Percentiles rank a stretch among this genome's conserved stretches.
Conservation (phyloP, 352 stramenopile genomes). For the Globisporangium echinulatum region DNA sequence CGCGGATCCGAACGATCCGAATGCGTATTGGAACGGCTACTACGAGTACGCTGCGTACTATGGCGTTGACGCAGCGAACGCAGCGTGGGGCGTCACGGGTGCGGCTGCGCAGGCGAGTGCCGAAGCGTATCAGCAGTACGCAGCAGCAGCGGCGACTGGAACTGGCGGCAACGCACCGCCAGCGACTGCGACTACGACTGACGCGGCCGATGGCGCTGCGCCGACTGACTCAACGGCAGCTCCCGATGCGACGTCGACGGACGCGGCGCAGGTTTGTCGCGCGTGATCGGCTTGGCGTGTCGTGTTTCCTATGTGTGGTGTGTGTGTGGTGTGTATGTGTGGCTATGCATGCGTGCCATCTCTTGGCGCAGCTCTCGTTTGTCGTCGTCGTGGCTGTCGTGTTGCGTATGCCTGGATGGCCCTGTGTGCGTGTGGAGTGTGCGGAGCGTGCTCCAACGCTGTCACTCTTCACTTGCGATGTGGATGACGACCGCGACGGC, state of each 20-base stretch:
- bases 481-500: too few relatives aligned
- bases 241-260: constrained; percentile 10
- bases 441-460: too few relatives aligned
- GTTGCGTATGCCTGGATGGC: too few relatives aligned
- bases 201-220: not conserved
- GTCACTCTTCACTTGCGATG: too few relatives aligned
- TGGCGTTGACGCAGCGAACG: constrained; percentile 77
- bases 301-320: not conserved
- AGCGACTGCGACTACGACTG: constrained; percentile 3
- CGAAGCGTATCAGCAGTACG: constrained; percentile 68
- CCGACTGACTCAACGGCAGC: constrained; percentile 3
- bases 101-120: constrained; percentile 62
- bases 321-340: constrained; percentile 14
- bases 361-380: too few relatives aligned
- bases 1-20: constrained; percentile 79
- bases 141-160: constrained; percentile 33
- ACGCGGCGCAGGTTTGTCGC: constrained; percentile 63
- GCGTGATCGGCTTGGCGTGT: constrained; percentile 5
- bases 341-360: not conserved
- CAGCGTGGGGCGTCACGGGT: constrained; percentile 77
- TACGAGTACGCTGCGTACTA: constrained; percentile 89
- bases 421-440: too few relatives aligned
- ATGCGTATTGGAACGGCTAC: constrained; percentile 87
- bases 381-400: too few relatives aligned
- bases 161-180: constrained; percentile 9